These are phyloP conservation scores for Misopates orontium DNA, from an alignment of 257 asterid species.

Conservation along the genomic window DNA sequence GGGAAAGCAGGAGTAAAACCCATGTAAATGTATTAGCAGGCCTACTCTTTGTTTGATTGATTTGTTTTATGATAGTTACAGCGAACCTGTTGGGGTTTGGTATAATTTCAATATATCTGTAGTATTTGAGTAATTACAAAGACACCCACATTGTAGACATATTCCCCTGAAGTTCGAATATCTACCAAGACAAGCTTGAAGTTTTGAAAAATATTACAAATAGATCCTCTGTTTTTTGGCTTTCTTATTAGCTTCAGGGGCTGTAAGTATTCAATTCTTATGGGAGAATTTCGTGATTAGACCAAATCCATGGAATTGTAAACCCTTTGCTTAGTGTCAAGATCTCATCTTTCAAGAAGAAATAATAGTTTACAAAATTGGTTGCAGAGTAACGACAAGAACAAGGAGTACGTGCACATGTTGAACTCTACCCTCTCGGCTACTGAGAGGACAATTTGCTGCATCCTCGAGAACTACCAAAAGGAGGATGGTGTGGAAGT, in stretches of 20 bases:
- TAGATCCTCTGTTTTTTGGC: neutral
- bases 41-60: neutral
- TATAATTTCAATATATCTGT: too few species aligned
- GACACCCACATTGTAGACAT: too few species aligned
- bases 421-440: conserved; percentile 94
- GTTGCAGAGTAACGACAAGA: conserved; percentile 73
- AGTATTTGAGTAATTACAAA: too few species aligned
- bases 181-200: too few species aligned
- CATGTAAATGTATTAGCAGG: neutral
- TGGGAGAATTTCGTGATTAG: too few species aligned
- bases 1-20: too few species aligned
- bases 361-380: conserved; percentile 11
- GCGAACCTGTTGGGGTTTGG: too few species aligned
- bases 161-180: too few species aligned
- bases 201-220: too few species aligned
- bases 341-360: neutral
- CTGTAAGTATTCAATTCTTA: too few species aligned
- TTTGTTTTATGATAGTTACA: too few species aligned
- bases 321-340: neutral
- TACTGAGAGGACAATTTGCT: conserved; percentile 90
- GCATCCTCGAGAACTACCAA: conserved; percentile 90
- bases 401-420: conserved; percentile 83
- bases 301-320: neutral
- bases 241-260: too few species aligned
- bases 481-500: conserved; percentile 85